Evolutionary conservation across 805 yeast genomes (phyloP).

Genomic region (Saccharomyces eubayanus): DNA sequence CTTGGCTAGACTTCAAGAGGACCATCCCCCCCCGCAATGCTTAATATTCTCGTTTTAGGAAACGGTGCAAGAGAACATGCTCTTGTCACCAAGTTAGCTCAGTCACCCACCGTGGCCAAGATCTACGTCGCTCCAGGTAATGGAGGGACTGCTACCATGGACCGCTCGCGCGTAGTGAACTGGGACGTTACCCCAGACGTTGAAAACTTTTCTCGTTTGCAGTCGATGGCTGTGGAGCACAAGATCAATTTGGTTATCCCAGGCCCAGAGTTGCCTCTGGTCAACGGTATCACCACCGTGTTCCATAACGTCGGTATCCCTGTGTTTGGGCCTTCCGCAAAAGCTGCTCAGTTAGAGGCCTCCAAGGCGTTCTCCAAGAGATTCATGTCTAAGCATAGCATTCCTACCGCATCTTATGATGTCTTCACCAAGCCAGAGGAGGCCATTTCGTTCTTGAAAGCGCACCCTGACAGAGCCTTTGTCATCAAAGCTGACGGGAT

Average conservation of each 20-base stretch:
- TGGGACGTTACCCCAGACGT: slow-evolving; percentile 52
- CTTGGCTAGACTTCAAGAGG: neutral
- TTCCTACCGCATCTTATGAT: slow-evolving; percentile 88
- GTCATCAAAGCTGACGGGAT: slow-evolving; percentile 96
- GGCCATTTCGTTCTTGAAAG: slow-evolving; percentile 53
- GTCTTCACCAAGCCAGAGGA: slow-evolving; percentile 70
- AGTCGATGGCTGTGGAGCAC: slow-evolving; percentile 63
- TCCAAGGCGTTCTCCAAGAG: slow-evolving; percentile 90
- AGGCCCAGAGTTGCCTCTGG: slow-evolving; percentile 98
- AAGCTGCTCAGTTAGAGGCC: slow-evolving; percentile 93
- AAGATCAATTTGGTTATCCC: slow-evolving; percentile 73
- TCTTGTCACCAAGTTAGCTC: slow-evolving; percentile 80
- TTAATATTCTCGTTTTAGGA: slow-evolving; percentile 79
- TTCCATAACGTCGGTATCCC: slow-evolving; percentile 84
- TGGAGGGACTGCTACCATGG: slow-evolving; percentile 68
- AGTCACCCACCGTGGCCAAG: slow-evolving; percentile 60
- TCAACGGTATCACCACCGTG: slow-evolving; percentile 74
- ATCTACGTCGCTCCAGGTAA: slow-evolving; percentile 95
- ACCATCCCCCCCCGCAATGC: slow-evolving; percentile 2
- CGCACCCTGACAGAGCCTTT: slow-evolving; percentile 57
- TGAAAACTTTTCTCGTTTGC: slow-evolving; percentile 60
- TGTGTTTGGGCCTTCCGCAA: slow-evolving; percentile 89
- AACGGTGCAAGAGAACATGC: slow-evolving; percentile 99
- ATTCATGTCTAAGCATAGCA: slow-evolving; percentile 84
- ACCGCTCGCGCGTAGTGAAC: slow-evolving; percentile 57